Evolutionary conservation across 2,329 filamentous ascomycete species (phyloP), one percentile per base, ranked within the genome.

Genomic region (Eutypella sp.): DNA sequence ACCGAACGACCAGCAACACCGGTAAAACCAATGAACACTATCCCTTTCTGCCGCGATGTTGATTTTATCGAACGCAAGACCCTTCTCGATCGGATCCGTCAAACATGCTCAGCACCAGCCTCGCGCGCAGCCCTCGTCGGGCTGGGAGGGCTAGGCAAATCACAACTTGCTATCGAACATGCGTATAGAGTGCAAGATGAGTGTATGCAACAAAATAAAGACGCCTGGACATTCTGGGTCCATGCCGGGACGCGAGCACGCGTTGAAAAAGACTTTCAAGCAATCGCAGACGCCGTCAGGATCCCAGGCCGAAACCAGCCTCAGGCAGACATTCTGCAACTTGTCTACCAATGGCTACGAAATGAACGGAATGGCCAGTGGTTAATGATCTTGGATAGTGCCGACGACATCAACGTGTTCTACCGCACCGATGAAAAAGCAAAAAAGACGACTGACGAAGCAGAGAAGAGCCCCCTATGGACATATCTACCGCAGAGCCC

Each of bases 341-440:
- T 62, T 2, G 59, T 69, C 1, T 50, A 51, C 36, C 27, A 29
- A 18, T 71, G 63, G 66, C 53, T 70, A 5, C 57, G 52, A 1
- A 54, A 60, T 22, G 49, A 58, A 40, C 41, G 38, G 25, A 57
- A 61, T 33, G 57, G 57, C 16, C 47, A 34, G 37, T 71, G 66
- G 67, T n/a, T 62, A 13, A 52, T 69, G 24, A 51, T 70, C 39
- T 54, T 71, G 19, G 66, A 71, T 34, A 68, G 63, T 47, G 65
- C 61, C 34, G 66, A 69, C 47, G 55, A 69, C 51, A 11, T 40
- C 25, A 42, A 57, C 7, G 47, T 64, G 5, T 58, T 66, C 23
- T 58, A 60, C 37, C 25, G 50, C 40, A 37, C 46, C 1, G 47
- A 47, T 10, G 22, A 53, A 38, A 13, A 47, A 10, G 20, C 25